phyloP scores from a whole-genome alignment of 1,284 basidiomycete species.

The Sporisorium scitamineum region DNA sequence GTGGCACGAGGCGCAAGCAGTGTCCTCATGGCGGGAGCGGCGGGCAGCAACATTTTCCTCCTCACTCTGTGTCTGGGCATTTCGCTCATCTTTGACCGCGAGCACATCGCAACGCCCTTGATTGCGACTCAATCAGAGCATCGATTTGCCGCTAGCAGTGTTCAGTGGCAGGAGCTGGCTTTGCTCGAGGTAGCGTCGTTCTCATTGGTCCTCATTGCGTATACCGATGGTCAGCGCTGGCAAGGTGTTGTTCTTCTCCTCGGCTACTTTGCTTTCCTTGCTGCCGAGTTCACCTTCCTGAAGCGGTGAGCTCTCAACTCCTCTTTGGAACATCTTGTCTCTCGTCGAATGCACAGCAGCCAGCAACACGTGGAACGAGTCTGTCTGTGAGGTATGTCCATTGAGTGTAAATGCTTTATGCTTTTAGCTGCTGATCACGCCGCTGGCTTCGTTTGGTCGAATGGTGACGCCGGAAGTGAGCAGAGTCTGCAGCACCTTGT shows the following conservation, averaged over 20 bases:
- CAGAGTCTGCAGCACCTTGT: conserved; percentile 48
- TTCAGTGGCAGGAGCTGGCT: conserved; percentile 43
- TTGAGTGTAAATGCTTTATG: not conserved
- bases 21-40: conserved; percentile 66
- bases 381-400: not conserved
- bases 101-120: not conserved
- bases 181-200: conserved; percentile 39
- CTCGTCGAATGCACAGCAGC: not conserved
- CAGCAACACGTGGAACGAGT: not conserved
- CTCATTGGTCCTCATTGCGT: conserved; percentile 47
- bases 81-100: conserved; percentile 50
- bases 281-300: conserved; percentile 44
- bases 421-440: conserved; percentile 39
- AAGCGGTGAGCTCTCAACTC: conserved; percentile 23
- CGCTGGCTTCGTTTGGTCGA: conserved; percentile 29
- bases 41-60: conserved; percentile 68
- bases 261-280: conserved; percentile 51
- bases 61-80: conserved; percentile 67
- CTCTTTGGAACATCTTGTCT: not conserved
- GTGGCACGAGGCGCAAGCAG: conserved; percentile 55
- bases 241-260: conserved; percentile 45
- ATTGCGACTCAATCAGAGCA: not conserved
- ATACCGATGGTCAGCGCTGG: conserved; percentile 45
- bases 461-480: conserved; percentile 47
- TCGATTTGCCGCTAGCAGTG: conserved; percentile 24